These are phyloP conservation scores for Aureobasidium sp. DNA, from an alignment of 2,329 filamentous ascomycete genomes.

Conservation along the genomic window DNA sequence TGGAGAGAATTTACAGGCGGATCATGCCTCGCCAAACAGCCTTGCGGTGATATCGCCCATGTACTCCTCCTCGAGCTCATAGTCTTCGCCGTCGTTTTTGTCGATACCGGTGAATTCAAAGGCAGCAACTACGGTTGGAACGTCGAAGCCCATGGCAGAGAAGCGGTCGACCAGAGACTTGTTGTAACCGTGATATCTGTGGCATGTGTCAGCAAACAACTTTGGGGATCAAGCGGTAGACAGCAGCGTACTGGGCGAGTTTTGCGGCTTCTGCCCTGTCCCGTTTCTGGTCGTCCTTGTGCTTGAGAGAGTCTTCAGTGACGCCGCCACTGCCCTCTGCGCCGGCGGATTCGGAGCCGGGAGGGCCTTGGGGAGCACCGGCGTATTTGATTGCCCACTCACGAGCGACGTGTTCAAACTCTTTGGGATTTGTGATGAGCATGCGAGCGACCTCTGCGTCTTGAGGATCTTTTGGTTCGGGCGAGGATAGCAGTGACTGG, in stretches of 20 bases:
- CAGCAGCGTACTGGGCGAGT: constrained; percentile 45
- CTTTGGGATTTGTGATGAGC: constrained; percentile 70
- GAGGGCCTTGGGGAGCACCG: constrained; percentile 60
- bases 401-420: constrained; percentile 73
- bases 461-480: constrained; percentile 93
- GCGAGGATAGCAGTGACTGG: constrained; percentile 84
- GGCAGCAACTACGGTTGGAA: constrained; percentile 77
- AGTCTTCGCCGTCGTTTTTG: constrained; percentile 67
- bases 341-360: constrained; percentile 35
- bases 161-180: constrained; percentile 77
- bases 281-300: constrained; percentile 48
- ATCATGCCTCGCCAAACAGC: constrained; percentile 62
- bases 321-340: constrained; percentile 37
- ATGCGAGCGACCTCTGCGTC: constrained; percentile 92
- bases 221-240: constrained; percentile 23
- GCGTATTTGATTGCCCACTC: constrained; percentile 87
- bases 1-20: neutral
- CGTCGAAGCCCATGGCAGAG: constrained; percentile 82
- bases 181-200: constrained; percentile 81
- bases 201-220: neutral
- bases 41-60: constrained; percentile 85
- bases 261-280: constrained; percentile 51
- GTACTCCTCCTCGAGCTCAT: constrained; percentile 81
- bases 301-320: constrained; percentile 47
- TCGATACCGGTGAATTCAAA: constrained; percentile 79